Conservation (phyloP, 2,329 filamentous ascomycete genomes). For the Neofusicoccum laricinum region DNA sequence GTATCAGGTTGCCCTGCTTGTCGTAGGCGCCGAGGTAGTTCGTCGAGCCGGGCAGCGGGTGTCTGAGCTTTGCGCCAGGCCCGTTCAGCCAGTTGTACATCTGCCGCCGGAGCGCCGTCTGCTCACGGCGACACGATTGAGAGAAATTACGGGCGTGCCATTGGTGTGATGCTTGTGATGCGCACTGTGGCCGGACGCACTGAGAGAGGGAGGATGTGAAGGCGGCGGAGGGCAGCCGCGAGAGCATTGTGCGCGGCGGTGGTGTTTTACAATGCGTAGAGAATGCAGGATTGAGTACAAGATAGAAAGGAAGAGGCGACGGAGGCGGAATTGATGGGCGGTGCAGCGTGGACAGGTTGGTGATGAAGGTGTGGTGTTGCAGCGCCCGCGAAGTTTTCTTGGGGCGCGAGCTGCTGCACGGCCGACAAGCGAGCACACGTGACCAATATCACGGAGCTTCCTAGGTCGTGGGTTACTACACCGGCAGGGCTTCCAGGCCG, state of each 20-base stretch:
- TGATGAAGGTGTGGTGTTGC: conserved; percentile 21
- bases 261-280: not conserved
- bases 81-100: conserved; percentile 62
- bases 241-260: conserved; percentile 28
- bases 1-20: conserved; percentile 45
- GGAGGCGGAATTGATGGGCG: conserved; percentile 6
- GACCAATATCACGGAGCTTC: not conserved
- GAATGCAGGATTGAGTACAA: conserved; percentile 19
- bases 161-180: conserved; percentile 4
- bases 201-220: conserved; percentile 25
- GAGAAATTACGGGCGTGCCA: conserved; percentile 31
- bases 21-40: conserved; percentile 58
- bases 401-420: not conserved
- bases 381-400: conserved; percentile 9
- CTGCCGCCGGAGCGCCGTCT: conserved; percentile 51
- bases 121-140: conserved; percentile 33
- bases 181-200: conserved; percentile 19
- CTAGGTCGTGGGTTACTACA: not conserved
- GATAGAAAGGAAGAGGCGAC: conserved; percentile 16
- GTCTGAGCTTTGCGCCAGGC: conserved; percentile 48
- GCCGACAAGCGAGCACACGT: conserved; percentile 9
- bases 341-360: conserved; percentile 8
- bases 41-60: conserved; percentile 49
- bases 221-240: conserved; percentile 21
- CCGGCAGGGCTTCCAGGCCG: conserved; percentile 1